Evolutionary conservation across 371 early-diverging fungal species (phyloP).

Genomic region (Zancudomyces culisetae): DNA sequence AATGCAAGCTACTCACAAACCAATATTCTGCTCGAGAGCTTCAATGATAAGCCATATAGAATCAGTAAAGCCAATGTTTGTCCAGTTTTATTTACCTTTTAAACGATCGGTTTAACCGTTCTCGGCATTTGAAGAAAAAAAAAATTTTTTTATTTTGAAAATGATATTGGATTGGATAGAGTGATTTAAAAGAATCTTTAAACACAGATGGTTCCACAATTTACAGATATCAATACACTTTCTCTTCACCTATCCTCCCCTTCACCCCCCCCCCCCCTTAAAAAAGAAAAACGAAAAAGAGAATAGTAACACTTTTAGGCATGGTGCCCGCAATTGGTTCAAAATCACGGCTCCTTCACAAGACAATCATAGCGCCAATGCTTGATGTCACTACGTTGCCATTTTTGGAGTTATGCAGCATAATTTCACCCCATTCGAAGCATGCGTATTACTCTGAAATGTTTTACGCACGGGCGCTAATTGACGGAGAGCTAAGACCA

Average conservation of each 20-base stretch:
- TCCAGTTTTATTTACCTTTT: not conserved
- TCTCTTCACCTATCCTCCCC: not conserved
- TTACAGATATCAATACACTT: no score
- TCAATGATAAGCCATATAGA: no score
- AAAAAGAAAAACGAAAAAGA: not conserved
- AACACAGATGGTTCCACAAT: no score
- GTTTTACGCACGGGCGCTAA: constrained; percentile 49
- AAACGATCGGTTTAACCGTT: not conserved
- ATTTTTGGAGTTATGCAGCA: constrained; percentile 43
- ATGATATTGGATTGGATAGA: no score
- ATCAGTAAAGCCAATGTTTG: no score
- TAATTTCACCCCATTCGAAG: constrained; percentile 38
- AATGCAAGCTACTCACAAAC: no score
- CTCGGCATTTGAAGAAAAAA: not conserved
- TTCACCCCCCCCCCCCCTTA: not conserved
- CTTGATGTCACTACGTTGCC: constrained; percentile 52
- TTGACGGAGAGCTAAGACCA: constrained; percentile 12
- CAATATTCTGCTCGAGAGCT: no score
- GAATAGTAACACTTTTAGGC: no score
- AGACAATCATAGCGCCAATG: constrained; percentile 60
- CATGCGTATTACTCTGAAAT: constrained; percentile 54
- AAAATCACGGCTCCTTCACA: not conserved
- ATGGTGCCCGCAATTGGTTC: no score
- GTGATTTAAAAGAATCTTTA: no score
- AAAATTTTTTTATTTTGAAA: not conserved